A percentile compares a stretch with the other conserved stretches of the same genome.
These are phyloP conservation scores for Podospora pseudoanserina DNA, from an alignment of 495 filamentous ascomycete species.

Conservation along the genomic window DNA sequence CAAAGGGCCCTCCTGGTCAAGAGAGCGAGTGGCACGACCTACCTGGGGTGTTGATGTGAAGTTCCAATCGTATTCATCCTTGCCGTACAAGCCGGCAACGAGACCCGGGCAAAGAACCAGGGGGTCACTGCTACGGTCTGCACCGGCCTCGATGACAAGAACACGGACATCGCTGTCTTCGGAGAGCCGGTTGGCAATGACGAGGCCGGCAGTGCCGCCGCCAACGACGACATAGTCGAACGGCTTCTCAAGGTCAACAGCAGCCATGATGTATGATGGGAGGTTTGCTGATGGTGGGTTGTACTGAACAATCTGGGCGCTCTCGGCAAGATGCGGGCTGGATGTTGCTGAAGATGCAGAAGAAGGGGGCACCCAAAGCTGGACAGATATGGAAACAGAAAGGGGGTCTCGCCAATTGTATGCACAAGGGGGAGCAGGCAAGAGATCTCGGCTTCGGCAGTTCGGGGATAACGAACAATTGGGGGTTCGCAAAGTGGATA, in stretches of 20 bases:
- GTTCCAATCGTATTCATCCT: conserved; percentile 55
- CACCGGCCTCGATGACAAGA: conserved; percentile 55
- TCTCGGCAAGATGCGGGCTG: background rate
- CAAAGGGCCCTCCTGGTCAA: background rate
- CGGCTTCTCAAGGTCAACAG: conserved; percentile 17
- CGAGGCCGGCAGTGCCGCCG: conserved; percentile 84
- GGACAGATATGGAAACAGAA: background rate
- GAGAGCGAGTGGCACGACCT: conserved; percentile 4
- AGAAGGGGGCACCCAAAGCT: background rate
- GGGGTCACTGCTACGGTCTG: conserved; percentile 45
- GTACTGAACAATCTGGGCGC: background rate
- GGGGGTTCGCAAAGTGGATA: background rate
- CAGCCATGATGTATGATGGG: conserved; percentile 2
- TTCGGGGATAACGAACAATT: background rate
- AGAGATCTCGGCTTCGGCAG: background rate
- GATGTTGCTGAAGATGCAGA: background rate
- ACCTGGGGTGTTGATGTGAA: conserved; percentile 50
- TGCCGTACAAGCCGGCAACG: conserved; percentile 42
- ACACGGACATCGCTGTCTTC: conserved; percentile 43
- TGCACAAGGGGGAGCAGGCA: background rate
- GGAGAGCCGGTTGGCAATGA: conserved; percentile 62
- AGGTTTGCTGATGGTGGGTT: background rate
- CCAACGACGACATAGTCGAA: conserved; percentile 87
- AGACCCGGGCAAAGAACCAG: conserved; percentile 46
- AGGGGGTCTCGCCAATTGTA: background rate